Evolutionary conservation across 176 grass and related monocot species (phyloP).

Genomic region (Elaeis guineensis): DNA sequence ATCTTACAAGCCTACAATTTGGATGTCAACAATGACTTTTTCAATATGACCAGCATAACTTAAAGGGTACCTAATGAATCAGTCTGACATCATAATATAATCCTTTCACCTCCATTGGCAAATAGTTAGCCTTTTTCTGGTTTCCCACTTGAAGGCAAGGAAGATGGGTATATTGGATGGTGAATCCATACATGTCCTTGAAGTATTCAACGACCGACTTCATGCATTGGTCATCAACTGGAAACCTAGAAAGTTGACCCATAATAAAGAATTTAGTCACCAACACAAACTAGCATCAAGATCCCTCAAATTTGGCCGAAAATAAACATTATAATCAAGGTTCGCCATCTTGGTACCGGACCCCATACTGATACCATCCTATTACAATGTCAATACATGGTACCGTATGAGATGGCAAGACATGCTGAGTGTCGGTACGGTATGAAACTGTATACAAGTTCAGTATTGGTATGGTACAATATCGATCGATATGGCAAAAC

Average conservation of each 20-base stretch:
- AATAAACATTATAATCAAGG: not conserved
- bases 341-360: no score
- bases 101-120: conserved; percentile 66
- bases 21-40: not conserved
- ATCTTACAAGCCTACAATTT: conserved; percentile 55
- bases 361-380: no score
- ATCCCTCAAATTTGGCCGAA: not conserved
- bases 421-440: no score
- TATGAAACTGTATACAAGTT: no score
- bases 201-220: conserved; percentile 57
- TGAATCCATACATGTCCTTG: conserved; percentile 31
- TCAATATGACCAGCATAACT: not conserved
- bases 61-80: not conserved
- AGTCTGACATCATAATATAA: conserved; percentile 12
- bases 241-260: conserved; percentile 6
- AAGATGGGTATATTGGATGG: conserved; percentile 32
- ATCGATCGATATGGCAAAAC: no score
- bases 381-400: no score
- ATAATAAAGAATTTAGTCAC: not conserved
- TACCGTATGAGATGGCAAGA: no score
- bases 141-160: conserved; percentile 64
- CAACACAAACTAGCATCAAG: not conserved
- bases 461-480: no score
- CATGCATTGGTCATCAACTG: conserved; percentile 1
- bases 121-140: conserved; percentile 45